phyloP scores from a whole-genome alignment of 208 protist species.

The Crithidia bombi region DNA sequence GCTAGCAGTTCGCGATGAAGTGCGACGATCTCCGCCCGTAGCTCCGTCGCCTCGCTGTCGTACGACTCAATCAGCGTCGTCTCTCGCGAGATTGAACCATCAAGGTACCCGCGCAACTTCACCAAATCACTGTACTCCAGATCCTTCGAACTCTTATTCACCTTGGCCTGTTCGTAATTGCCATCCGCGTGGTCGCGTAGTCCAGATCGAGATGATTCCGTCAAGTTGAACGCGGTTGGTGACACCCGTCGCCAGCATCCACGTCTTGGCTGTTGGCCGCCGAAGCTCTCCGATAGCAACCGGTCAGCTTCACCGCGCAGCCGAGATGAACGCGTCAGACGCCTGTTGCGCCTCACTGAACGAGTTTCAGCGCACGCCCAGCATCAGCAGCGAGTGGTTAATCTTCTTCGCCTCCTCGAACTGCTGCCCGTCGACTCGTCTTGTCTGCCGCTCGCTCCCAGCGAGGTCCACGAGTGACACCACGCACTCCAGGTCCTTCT shows the following conservation, averaged over 20 bases:
- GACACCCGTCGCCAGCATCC: constrained; percentile 93
- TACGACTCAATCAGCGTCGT: constrained; percentile 22
- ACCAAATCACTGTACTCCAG: constrained; percentile 40
- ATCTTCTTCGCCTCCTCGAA: constrained; percentile 93
- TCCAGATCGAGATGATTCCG: constrained; percentile 87
- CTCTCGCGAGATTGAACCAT: constrained; percentile 29
- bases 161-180: constrained; percentile 77
- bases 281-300: constrained; percentile 89
- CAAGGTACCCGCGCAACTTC: constrained; percentile 29
- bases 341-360: constrained; percentile 75
- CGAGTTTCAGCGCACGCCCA: constrained; percentile 86
- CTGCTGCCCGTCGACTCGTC: constrained; percentile 77
- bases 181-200: constrained; percentile 83
- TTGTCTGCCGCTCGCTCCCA: constrained; percentile 86
- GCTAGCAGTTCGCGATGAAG: constrained; percentile 26
- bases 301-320: constrained; percentile 92
- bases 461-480: constrained; percentile 86
- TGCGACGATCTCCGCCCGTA: constrained; percentile 29
- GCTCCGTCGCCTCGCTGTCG: constrained; percentile 11
- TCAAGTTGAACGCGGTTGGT: constrained; percentile 79
- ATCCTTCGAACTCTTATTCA: constrained; percentile 39
- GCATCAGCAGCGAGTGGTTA: constrained; percentile 86
- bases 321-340: constrained; percentile 72
- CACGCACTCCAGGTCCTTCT: constrained; percentile 58
- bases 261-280: constrained; percentile 93